Evolutionary conservation across 331 rosid genomes (phyloP).

Genomic region (Saraca asoca): DNA sequence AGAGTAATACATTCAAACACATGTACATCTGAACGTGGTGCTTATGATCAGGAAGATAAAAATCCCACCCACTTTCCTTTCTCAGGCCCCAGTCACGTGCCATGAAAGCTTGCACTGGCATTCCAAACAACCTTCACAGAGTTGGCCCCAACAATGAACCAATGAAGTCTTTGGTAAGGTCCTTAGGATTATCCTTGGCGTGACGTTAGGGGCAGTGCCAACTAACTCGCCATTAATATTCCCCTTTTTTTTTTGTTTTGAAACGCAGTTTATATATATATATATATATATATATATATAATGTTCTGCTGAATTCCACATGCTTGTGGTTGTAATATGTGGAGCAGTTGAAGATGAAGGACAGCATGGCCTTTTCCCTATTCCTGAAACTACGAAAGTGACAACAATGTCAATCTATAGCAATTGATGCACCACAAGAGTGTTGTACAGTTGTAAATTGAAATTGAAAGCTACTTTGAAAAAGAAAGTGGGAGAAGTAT

Average conservation of each 20-base stretch:
- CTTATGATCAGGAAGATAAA: not conserved
- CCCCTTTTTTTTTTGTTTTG: not conserved
- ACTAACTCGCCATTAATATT: conserved; percentile 26
- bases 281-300: not conserved
- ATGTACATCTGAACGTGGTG: too few species aligned
- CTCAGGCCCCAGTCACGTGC: conserved; percentile 60
- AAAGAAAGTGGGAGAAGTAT: conserved; percentile 29
- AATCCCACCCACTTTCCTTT: conserved; percentile 11
- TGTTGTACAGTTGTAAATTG: conserved; percentile 27
- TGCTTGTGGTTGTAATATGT: conserved; percentile 29
- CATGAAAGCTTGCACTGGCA: conserved; percentile 34
- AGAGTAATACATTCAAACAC: too few species aligned
- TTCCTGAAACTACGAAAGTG: conserved; percentile 1
- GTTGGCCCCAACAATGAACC: conserved; percentile 33
- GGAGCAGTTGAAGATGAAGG: conserved; percentile 36
- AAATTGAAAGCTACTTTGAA: conserved; percentile 27
- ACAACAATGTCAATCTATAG: conserved; percentile 6
- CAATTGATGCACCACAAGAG: conserved; percentile 5
- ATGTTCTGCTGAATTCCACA: conserved; percentile 37
- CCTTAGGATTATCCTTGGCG: conserved; percentile 39
- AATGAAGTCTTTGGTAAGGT: conserved; percentile 28
- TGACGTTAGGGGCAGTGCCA: conserved; percentile 35
- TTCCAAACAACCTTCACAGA: conserved; percentile 38
- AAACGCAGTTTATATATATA: too few species aligned
- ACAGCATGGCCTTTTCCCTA: not conserved